Base-by-base conservation (phyloP, 192 early-diverging fungal genomes). In the Rhizophagus sp. region DNA sequence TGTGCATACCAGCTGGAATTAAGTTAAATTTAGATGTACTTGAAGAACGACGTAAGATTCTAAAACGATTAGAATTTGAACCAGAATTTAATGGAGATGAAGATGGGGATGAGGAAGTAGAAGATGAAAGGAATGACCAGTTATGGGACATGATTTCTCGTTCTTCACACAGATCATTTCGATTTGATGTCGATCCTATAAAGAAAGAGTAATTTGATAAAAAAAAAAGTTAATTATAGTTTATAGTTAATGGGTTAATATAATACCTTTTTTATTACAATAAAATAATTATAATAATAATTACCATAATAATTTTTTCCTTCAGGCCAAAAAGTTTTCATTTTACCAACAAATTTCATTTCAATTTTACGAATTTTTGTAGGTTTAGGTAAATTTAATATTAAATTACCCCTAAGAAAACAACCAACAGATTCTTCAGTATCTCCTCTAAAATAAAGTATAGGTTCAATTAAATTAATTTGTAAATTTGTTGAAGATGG, bases 401-500 rank as follows among this genome's bases (percentile, higher is more conserved):
- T 50, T 22, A 73, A 49, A 27, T 73, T 24, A 73, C 71, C 71
- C 52, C 71, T 73, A 13, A 73, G 47, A 27, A 73, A 49, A 73
- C 44, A 50, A 27, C 71, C 71, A 17, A 73, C 71, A 27, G 71
- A n/a, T 50, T 73, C 71, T 50, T 73, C 47, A 73, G 47, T 11
- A 49, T 50, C 22, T 4, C 47, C 67, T 69, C 67, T 47, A 73
- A 73, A 73, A 17, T 49, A 73, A 49, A 73, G 24, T 15, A 52
- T 12, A 22, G 71, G 71, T 73, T 73, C 71, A 30, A 73, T 36
- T 25, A 73, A 50, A 17, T 73, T 73, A 17, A 73, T 50, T 50
- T 73, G 24, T 73, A 73, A 73, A n/a, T n/a, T 15, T 9, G 68
- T n/a, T 19, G 50, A 57, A 19, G 50, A 5, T 3, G 17, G 50